phyloP scores from a whole-genome alignment of 2,329 filamentous ascomycete species.

The Hypomyces rosellus region DNA sequence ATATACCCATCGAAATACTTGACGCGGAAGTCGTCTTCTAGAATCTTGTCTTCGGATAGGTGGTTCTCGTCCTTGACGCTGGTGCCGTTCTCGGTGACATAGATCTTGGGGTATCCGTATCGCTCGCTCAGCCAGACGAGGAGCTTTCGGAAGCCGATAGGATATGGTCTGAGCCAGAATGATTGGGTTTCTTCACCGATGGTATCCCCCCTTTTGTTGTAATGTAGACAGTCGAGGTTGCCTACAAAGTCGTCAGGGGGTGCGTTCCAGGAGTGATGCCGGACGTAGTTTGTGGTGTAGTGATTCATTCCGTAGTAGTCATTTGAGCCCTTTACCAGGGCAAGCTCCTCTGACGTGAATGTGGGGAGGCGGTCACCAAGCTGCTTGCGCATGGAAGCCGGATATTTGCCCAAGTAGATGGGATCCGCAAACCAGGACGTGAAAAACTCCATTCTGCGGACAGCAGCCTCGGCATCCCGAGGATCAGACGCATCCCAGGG shows the following conservation, averaged over 20 bases:
- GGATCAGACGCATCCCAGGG: slow-evolving; percentile 77
- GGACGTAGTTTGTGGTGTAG: slow-evolving; percentile 85
- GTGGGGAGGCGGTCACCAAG: slow-evolving; percentile 69
- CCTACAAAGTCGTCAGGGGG: slow-evolving; percentile 64
- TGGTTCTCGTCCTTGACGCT: slow-evolving; percentile 79
- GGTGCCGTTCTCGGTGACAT: slow-evolving; percentile 85
- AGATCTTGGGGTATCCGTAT: slow-evolving; percentile 71
- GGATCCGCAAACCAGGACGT: slow-evolving; percentile 88
- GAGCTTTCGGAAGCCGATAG: slow-evolving; percentile 70
- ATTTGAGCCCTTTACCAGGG: slow-evolving; percentile 76
- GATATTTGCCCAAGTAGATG: slow-evolving; percentile 79
- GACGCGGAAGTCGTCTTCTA: slow-evolving; percentile 76
- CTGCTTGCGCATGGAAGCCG: slow-evolving; percentile 75
- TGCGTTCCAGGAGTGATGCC: slow-evolving; percentile 57
- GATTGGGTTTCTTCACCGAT: slow-evolving; percentile 81
- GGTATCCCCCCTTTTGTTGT: slow-evolving; percentile 63
- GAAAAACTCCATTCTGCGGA: slow-evolving; percentile 79
- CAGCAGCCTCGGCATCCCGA: slow-evolving; percentile 65
- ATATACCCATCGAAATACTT: slow-evolving; percentile 76
- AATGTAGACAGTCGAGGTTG: slow-evolving; percentile 66
- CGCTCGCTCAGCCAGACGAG: slow-evolving; percentile 71
- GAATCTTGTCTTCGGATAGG: slow-evolving; percentile 59
- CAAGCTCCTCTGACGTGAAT: slow-evolving; percentile 66
- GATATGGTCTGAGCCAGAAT: slow-evolving; percentile 71
- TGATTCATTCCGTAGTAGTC: slow-evolving; percentile 96